A percentile compares a stretch with the other conserved stretches of the same genome.
Evolutionary conservation across 2,329 filamentous ascomycete genomes (phyloP).

Genomic region (Fusarium cyanostomum): DNA sequence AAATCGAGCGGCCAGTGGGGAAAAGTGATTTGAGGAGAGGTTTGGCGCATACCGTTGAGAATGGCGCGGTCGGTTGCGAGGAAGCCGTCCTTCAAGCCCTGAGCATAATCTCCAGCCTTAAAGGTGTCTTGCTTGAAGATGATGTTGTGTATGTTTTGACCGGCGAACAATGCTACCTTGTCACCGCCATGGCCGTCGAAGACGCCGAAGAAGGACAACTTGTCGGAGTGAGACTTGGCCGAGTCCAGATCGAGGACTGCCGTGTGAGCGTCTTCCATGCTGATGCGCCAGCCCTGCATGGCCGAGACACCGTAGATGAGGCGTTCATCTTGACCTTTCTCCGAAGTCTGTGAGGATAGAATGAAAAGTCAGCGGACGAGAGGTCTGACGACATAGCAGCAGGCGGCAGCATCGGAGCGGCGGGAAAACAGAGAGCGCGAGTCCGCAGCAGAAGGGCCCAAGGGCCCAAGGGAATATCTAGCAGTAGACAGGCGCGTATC

Average conservation of each 20-base stretch:
- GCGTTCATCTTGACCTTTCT: constrained; percentile 90
- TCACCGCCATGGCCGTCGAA: constrained; percentile 98
- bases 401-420: constrained; percentile 29
- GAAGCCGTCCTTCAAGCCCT: constrained; percentile 97
- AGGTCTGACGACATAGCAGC: constrained; percentile 17
- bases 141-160: constrained; percentile 93
- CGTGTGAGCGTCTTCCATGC: constrained; percentile 98
- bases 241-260: constrained; percentile 82
- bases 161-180: constrained; percentile 92
- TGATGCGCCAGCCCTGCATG: constrained; percentile 99
- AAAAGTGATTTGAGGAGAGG: constrained; percentile 9
- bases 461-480: background rate
- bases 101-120: constrained; percentile 89
- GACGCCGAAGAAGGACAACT: constrained; percentile 95
- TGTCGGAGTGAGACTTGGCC: constrained; percentile 72
- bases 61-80: constrained; percentile 96
- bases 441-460: background rate
- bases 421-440: constrained; percentile 12
- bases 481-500: background rate
- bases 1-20: constrained; percentile 9
- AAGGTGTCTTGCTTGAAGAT: constrained; percentile 95
- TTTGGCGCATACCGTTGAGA: constrained; percentile 76
- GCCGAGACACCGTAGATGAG: constrained; percentile 94
- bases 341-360: constrained; percentile 73
- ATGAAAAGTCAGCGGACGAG: constrained; percentile 40